These are phyloP conservation scores for Cicer pinnatifidum DNA, from an alignment of 306 rosid genomes.

Conservation along the genomic window DNA sequence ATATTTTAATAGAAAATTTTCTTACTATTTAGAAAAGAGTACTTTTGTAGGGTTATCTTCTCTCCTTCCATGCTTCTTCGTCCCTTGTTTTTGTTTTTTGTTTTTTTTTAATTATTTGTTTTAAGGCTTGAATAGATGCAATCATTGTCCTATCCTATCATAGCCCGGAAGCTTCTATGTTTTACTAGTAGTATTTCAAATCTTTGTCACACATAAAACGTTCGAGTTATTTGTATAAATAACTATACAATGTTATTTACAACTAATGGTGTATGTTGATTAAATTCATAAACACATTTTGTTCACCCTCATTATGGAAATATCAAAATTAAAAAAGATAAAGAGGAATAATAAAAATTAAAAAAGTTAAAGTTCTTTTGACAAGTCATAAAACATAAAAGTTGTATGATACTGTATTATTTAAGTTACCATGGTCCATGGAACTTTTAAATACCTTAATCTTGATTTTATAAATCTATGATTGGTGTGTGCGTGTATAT, in stretches of 20 bases:
- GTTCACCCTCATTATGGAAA: neutral
- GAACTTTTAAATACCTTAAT: neutral
- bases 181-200: neutral
- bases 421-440: no score
- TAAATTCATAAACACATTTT: neutral
- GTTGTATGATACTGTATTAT: no score
- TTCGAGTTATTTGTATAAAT: conserved; percentile 10
- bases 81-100: neutral
- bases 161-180: conserved; percentile 42
- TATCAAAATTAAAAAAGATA: neutral
- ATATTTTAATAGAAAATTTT: neutral
- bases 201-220: conserved; percentile 31
- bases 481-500: neutral
- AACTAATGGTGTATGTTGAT: no score
- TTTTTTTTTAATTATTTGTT: neutral
- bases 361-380: neutral
- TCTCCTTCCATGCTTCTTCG: conserved; percentile 7
- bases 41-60: conserved; percentile 38
- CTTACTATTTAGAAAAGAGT: conserved; percentile 23
- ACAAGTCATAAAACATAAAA: neutral
- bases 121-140: conserved; percentile 10
- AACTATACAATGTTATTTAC: neutral
- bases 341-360: neutral
- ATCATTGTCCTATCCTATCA: conserved; percentile 35
- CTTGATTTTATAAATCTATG: neutral